phyloP scores from a whole-genome alignment of 345 rosid genomes.

The Hypericum perforatum region DNA sequence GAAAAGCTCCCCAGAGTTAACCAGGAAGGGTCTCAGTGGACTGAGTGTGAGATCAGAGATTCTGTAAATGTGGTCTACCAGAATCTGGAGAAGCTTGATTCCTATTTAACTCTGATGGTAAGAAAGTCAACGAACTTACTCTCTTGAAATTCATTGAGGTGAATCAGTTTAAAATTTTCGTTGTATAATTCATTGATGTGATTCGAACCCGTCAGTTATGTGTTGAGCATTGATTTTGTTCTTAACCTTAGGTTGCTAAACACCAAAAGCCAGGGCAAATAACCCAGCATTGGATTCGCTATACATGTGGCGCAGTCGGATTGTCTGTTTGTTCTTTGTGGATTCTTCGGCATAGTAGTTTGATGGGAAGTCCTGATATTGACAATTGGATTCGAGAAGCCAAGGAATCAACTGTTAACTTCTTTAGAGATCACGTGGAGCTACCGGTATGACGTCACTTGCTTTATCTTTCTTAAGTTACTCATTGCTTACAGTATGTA shows the following conservation, averaged over 20 bases:
- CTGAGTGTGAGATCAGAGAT: constrained; percentile 61
- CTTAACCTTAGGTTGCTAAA: constrained; percentile 47
- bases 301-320: constrained; percentile 79
- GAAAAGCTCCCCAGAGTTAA: constrained; percentile 52
- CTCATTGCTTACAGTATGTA: constrained; percentile 5
- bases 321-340: constrained; percentile 65
- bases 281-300: constrained; percentile 63
- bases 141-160: background rate
- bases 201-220: background rate
- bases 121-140: constrained; percentile 12
- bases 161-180: background rate
- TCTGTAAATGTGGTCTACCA: constrained; percentile 48
- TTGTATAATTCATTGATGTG: no score
- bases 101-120: constrained; percentile 57
- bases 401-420: constrained; percentile 53
- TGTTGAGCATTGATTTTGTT: constrained; percentile 2
- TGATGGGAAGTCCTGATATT: constrained; percentile 89
- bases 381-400: constrained; percentile 86
- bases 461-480: constrained; percentile 8
- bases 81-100: constrained; percentile 60
- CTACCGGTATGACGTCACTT: constrained; percentile 56
- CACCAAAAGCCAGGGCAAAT: constrained; percentile 65
- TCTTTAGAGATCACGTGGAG: constrained; percentile 82
- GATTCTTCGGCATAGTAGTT: constrained; percentile 74
- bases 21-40: constrained; percentile 64